Evolutionary conservation across 768 basidiomycete genomes (phyloP), one percentile per base, ranked within the genome.

Genomic region (Heimioporus sp.): DNA sequence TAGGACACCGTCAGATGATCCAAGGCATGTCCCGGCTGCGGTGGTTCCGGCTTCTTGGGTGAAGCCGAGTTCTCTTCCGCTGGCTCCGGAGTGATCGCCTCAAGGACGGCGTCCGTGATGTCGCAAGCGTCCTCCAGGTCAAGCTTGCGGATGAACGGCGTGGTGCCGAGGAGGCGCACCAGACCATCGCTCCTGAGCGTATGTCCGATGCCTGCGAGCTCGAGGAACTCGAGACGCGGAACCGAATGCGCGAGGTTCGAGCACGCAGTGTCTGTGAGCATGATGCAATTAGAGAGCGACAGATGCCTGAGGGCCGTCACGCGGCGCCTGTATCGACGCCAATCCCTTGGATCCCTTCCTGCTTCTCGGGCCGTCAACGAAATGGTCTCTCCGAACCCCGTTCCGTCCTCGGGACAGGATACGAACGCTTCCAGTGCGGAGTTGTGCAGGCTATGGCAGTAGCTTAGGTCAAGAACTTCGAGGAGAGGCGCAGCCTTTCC

Each of bases 101-200:
- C 72, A 21, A 96, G 66, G n/a, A 93, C 78, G 3, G 75, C 70
- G 65, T 96, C 92, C 1, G 81, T 86, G 48, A 94, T 80, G 16
- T 84, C 79, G 12, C 70, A 67, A 7, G 90, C 90, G 57, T 92
- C 89, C 63, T 96, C 94, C n/a, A 97, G 72, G 65, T 97, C 94
- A 37, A 96, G 71, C 41, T 81, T 81, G 49, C 83, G 78, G 43
- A 97, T 83, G 54, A 76, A 66, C 1, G 88, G 88, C 3, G 85
- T 86, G 13, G 86, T 86, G 41, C 69, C 70, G 34, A 97, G 70
- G 19, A 97, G 75, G 39, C 76, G 76, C 16, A 91, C 71, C 8
- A 97, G 70, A n/a, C 92, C 92, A 3, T 80, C 80, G 54, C 90
- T 83, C 55, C 77, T 80, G 54, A 94, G 67, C 42, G 84, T 81